Evolutionary conservation across 2,329 filamentous ascomycete species (phyloP), one percentile per base, ranked within the genome.

Genomic region (Stagonosporopsis cucurbitacearum): DNA sequence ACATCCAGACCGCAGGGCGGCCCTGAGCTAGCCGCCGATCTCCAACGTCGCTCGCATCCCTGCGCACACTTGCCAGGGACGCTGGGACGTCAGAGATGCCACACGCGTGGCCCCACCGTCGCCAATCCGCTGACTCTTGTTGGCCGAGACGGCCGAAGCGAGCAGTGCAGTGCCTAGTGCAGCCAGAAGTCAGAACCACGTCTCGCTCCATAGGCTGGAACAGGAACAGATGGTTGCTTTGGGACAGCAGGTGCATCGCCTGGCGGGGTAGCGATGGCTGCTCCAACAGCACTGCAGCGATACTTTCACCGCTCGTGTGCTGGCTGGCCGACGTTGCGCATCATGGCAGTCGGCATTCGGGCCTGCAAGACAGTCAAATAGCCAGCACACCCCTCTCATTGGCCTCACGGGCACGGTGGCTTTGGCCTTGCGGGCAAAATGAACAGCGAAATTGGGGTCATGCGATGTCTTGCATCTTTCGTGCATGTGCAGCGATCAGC

Each of bases 1-100:
- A 56, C 43, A 47, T 56, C 53, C 53, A 56, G 53, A 56, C 53
- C 53, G 53, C 53, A 56, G 47, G 53, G 53, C 37, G 30, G 51
- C 47, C 53, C 53, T 56, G 48, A 56, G 35, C 53, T 56, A 56
- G 53, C 42, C 47, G 53, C 42, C 48, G 53, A 56, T 56, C 53
- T 37, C 23, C 47, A 51, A 56, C 53, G 53, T 50, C 30, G 53
- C 46, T 32, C 20, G 33, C 25, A 45, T 40, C 44, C 52, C 11
- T 44, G 52, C 52, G 26, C 23, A 35, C 20, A 36, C 22, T n/a
- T n/a, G 47, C 47, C 48, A 56, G 47, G 47, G 47, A 51, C 47
- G 53, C 48, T 51, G 47, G 47, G 47, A 51, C 47, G 53, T 56
- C 47, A 56, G 48, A 51, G 47, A 50, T 48, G 42, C 42, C 37